Base-by-base conservation (phyloP, 306 rosid genomes). In the Medicago ruthenica region DNA sequence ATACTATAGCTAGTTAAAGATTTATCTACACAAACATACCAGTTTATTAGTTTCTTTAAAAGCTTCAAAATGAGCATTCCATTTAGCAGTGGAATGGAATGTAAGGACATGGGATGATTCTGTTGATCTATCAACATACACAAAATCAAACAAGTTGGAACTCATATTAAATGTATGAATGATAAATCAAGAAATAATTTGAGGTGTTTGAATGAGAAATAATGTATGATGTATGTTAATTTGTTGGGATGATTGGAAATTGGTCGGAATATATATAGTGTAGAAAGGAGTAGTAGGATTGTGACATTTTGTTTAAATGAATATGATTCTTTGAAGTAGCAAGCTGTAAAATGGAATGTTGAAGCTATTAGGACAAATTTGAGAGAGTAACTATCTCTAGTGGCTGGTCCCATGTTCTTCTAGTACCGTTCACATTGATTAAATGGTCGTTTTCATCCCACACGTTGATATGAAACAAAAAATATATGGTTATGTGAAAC, bases 21-120 rank as follows among this genome's bases (percentile, higher is more conserved):
- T 58, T n/a, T 36, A 67, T 17, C 34, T 21, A 27, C 51, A 42
- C 8, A 79, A 63, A 77, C 76, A 66, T 89, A 93, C 97, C 88
- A 93, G 86, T 80, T 91, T 93, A 79, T 91, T 41, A 24, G 85
- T 70, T 63, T 75, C 77, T 79, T 75, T 84, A 51, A 44, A 7
- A 45, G 81, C 88, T 64, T 44, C 50, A 40, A 74, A 71, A 64
- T 81, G 83, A 75, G 85, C 83, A 75, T 78, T 81, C 88, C 79
- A 78, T 71, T 67, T 59, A 71, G 76, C 74, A 60, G 67, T 75
- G 47, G 86, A 59, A 48, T 75, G 79, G 61, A 82, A 75, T 58
- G 84, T 36, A 37, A 75, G 77, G 14, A 85, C 61, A 47, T 71
- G 24, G 57, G 83, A 65, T 51, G 85, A 40, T 9, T 48, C 16